Percentiles rank a stretch among this genome's conserved stretches.
phyloP scores from a whole-genome alignment of 2,329 filamentous ascomycete genomes.

The Alternaria novae-zelandiae region DNA sequence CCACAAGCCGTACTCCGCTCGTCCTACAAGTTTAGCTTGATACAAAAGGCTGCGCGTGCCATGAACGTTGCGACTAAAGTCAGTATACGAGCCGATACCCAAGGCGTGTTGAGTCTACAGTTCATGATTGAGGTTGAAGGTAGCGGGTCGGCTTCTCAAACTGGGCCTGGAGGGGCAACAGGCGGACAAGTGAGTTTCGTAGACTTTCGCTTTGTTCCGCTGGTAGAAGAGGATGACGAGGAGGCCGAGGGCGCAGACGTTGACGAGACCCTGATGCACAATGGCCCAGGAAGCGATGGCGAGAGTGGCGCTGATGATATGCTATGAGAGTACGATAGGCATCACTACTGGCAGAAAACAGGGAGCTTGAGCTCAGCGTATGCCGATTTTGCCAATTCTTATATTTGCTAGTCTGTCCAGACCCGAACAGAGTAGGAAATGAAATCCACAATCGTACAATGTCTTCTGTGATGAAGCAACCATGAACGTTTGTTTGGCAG shows the following conservation, averaged over 20 bases:
- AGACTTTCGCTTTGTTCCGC: conserved; percentile 81
- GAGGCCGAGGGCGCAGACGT: conserved; percentile 19
- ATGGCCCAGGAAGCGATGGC: conserved; percentile 11
- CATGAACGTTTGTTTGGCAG: not conserved
- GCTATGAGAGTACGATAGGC: not conserved
- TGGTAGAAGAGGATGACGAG: conserved; percentile 59
- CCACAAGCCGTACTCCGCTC: conserved; percentile 50
- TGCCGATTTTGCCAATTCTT: not conserved
- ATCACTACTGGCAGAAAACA: not conserved
- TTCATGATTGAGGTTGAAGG: conserved; percentile 90
- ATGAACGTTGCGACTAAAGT: conserved; percentile 94
- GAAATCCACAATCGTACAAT: not conserved
- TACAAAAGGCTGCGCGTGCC: conserved; percentile 86
- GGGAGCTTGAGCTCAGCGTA: not conserved
- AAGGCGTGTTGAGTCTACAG: conserved; percentile 91
- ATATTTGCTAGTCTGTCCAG: not conserved
- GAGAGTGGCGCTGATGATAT: conserved; percentile 1
- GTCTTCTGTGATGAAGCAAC: not conserved
- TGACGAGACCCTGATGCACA: conserved; percentile 27
- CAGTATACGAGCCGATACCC: conserved; percentile 83
- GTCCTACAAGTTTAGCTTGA: conserved; percentile 83
- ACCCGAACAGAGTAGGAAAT: not conserved
- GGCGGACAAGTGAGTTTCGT: conserved; percentile 68
- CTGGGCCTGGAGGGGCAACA: conserved; percentile 49
- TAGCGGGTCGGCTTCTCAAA: not conserved